Conservation (phyloP, 495 filamentous ascomycete genomes). For the Evernia prunastri region DNA sequence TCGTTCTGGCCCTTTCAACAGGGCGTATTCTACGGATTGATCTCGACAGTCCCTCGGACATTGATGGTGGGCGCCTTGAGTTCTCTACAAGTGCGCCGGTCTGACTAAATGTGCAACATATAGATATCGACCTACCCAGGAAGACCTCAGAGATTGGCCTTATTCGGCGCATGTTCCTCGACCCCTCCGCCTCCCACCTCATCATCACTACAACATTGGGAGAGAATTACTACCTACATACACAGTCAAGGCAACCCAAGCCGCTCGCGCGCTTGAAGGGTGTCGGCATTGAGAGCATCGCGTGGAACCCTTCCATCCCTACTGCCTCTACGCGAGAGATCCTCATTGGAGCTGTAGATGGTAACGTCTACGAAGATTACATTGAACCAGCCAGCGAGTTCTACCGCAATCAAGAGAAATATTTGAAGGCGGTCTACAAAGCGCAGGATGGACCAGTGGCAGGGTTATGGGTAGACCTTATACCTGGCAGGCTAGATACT, state of each 20-base stretch:
- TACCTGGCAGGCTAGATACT: conserved; percentile 60
- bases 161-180: conserved; percentile 92
- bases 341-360: conserved; percentile 84
- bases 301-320: conserved; percentile 95
- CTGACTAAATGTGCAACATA: conserved; percentile 14
- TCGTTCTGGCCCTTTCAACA: conserved; percentile 82
- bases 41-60: conserved; percentile 84
- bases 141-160: conserved; percentile 83
- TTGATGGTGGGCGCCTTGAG: conserved; percentile 62
- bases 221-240: conserved; percentile 97
- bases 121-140: conserved; percentile 96
- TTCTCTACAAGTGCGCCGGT: conserved; percentile 23
- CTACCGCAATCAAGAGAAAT: conserved; percentile 90
- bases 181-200: conserved; percentile 90
- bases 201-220: conserved; percentile 84
- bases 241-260: conserved; percentile 82
- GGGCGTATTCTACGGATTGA: conserved; percentile 90
- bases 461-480: conserved; percentile 71
- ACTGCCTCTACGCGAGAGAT: conserved; percentile 94
- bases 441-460: conserved; percentile 68
- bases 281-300: conserved; percentile 78
- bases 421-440: conserved; percentile 73
- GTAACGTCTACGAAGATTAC: conserved; percentile 91
- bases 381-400: conserved; percentile 91
- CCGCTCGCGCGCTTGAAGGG: conserved; percentile 75